Conservation (phyloP, 306 rosid genomes). For the Lupinus albus region DNA sequence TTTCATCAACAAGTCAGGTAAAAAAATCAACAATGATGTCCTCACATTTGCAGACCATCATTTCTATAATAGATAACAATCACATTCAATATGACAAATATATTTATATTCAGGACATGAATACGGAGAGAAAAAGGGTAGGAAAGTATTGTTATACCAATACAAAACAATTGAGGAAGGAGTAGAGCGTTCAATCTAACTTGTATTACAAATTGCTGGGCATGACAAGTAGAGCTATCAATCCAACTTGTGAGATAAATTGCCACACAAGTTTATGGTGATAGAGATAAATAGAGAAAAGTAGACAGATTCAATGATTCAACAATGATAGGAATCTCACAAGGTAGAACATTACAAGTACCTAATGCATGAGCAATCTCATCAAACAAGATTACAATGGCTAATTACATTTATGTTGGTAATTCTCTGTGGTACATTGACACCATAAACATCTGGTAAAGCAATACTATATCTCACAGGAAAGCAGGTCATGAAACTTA, state of each 20-base stretch:
- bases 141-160: not conserved
- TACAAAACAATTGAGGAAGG: not conserved
- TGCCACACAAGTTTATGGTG: not conserved
- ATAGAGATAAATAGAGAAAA: not conserved
- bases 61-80: too few species aligned
- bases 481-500: conserved; percentile 39
- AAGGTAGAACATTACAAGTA: conserved; percentile 22
- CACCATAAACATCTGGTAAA: conserved; percentile 45
- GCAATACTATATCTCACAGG: conserved; percentile 46
- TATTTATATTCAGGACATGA: not conserved
- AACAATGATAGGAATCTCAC: conserved; percentile 22
- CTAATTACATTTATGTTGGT: conserved; percentile 47
- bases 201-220: not conserved
- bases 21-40: too few species aligned
- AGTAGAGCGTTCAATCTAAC: too few species aligned
- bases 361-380: conserved; percentile 30
- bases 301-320: conserved; percentile 16
- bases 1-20: conserved; percentile 10
- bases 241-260: conserved; percentile 6
- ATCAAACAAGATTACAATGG: conserved; percentile 36
- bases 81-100: too few species aligned
- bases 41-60: too few species aligned
- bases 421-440: conserved; percentile 39
- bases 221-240: not conserved
- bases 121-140: not conserved